Percentiles rank a stretch among this genome's conserved stretches.
These are phyloP conservation scores for Phytophthora sansomeana DNA, from an alignment of 352 stramenopile genomes.

Conservation along the genomic window DNA sequence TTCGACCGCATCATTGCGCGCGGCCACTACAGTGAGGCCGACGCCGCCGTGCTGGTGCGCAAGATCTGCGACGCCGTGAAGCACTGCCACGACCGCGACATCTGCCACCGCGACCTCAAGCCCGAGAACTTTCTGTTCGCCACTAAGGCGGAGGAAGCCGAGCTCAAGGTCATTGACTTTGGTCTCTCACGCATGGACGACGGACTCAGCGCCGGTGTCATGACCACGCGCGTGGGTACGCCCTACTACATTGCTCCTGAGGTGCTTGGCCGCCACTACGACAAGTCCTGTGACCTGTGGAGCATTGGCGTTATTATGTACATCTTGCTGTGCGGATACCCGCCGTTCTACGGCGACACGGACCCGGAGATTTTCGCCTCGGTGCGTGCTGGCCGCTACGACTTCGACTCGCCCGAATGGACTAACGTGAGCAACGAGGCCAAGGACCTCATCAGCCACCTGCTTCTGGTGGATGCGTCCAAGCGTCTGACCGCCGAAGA, in stretches of 20 bases:
- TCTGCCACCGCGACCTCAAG: conserved; percentile 98
- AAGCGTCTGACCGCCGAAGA: conserved; percentile 94
- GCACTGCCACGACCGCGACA: conserved; percentile 98
- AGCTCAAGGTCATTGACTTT: conserved; percentile 99
- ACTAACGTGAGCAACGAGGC: conserved; percentile 84
- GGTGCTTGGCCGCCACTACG: conserved; percentile 94
- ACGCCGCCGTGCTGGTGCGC: conserved; percentile 95
- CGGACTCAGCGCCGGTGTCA: conserved; percentile 77
- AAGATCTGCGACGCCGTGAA: conserved; percentile 97
- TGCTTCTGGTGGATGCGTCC: conserved; percentile 94
- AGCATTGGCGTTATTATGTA: conserved; percentile 96
- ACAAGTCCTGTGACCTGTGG: conserved; percentile 97
- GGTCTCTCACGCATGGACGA: conserved; percentile 94
- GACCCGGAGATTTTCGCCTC: conserved; percentile 92
- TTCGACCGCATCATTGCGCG: conserved; percentile 94
- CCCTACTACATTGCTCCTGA: conserved; percentile 96
- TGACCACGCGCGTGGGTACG: conserved; percentile 97
- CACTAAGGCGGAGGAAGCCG: conserved; percentile 87
- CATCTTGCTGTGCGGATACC: conserved; percentile 96
- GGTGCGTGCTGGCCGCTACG: conserved; percentile 79
- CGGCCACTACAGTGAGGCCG: conserved; percentile 97
- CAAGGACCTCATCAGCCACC: conserved; percentile 95
- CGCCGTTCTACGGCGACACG: conserved; percentile 96
- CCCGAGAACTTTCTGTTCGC: conserved; percentile 97
- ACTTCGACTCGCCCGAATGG: conserved; percentile 90